Base-by-base conservation (phyloP, 331 rosid genomes). In the Quercus lobata region DNA sequence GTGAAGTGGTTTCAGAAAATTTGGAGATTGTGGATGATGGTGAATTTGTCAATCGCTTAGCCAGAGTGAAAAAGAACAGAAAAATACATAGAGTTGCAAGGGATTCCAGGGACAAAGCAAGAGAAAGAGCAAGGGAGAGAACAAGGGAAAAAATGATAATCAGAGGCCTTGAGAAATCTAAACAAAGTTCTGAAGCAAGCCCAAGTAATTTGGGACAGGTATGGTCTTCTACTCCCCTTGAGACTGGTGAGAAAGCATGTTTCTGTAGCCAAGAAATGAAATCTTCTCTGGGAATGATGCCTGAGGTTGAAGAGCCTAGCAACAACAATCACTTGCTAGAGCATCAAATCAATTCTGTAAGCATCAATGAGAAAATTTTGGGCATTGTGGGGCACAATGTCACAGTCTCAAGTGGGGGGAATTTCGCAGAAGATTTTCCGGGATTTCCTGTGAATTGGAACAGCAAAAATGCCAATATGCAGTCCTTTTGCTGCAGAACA, bases 71-170 rank as follows among this genome's bases (percentile, higher is more conserved):
- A 54, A 72, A 46, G 35, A 52, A 57, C 56, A 77, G 63, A 68
- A 41, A 73, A 11, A 5, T 60, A 0, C 74, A 30, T 2, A 71
- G 11, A 16, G 86, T 86, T 8, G 87, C 75, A 7, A 89, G 77
- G 72, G 89, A 83, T 58, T 86, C 92, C 0, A 86, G 92, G 78
- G 85, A 29, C 18, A 82, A 78, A 69, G 90, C 90, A 17, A 84
- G 92, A 65, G 89, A 71, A 29, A 86, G 92, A 66, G 92, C 92
- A 3, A 84, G 90, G 68, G 90, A 82, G 60, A 80, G 92, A 71
- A 84, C 92, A 2, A 86, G 76, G 71, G 85, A 82, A 69, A 88
- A 81, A 32, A 18, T 77, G 79, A 74, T 71, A 60, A 56, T 73
- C 55, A 83, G 66, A 25, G 76, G 29, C 7, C 15, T 27, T 53